Evolutionary conservation across 495 filamentous ascomycete genomes (phyloP).

Genomic region (Xylaria intraflava): DNA sequence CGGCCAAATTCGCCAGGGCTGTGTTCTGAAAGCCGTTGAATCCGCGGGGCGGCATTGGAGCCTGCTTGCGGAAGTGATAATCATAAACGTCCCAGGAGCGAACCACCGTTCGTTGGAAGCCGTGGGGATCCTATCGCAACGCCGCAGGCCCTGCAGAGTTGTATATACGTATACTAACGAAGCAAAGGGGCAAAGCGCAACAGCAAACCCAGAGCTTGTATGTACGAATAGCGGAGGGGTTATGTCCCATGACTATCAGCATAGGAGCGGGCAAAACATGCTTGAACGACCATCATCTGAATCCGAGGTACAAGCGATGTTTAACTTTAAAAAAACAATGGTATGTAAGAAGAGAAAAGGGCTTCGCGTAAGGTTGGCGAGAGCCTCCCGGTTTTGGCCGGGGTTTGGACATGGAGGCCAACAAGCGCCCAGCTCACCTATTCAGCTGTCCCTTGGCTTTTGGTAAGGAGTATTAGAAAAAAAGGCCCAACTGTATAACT

Average conservation of each 20-base stretch:
- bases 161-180: conserved; percentile 1
- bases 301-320: background rate
- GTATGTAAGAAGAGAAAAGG: background rate
- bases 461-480: conserved; percentile 4
- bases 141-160: background rate
- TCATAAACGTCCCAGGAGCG: background rate
- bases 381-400: background rate
- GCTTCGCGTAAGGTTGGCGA: background rate
- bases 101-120: background rate
- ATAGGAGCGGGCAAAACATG: background rate
- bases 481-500: conserved; percentile 2
- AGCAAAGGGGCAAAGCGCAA: background rate
- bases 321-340: background rate
- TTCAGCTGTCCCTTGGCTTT: conserved; percentile 2
- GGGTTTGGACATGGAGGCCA: conserved; percentile 1
- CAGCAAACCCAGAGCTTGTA: conserved; percentile 2
- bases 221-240: conserved; percentile 9
- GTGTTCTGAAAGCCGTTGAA: background rate
- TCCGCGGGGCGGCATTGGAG: background rate
- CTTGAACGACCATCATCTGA: background rate
- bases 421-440: background rate
- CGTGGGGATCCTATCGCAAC: background rate
- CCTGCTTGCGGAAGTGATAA: background rate
- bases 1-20: background rate
- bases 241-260: background rate